These are phyloP conservation scores for Pythium scleroteichum DNA, from an alignment of 352 stramenopile genomes.

Conservation along the genomic window DNA sequence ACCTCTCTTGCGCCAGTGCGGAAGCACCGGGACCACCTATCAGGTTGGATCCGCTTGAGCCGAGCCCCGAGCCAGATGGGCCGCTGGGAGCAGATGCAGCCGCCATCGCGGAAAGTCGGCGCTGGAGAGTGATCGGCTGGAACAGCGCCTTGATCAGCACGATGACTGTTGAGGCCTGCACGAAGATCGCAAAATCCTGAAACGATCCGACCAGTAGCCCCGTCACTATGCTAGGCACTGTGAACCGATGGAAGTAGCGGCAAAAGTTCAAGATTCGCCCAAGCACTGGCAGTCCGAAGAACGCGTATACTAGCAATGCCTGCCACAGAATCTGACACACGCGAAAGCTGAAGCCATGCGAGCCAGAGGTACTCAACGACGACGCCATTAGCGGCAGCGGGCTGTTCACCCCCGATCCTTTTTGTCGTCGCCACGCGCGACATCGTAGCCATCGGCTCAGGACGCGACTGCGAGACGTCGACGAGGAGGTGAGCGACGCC, in stretches of 20 bases:
- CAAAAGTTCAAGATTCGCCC: slow-evolving; percentile 63
- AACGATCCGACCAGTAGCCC: slow-evolving; percentile 46
- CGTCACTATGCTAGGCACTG: slow-evolving; percentile 41
- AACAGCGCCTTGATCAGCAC: slow-evolving; percentile 69
- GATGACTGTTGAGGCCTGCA: slow-evolving; percentile 63
- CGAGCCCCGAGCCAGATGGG: not conserved
- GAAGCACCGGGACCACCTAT: not conserved
- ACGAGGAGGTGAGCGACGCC: slow-evolving; percentile 1
- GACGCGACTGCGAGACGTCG: slow-evolving; percentile 2
- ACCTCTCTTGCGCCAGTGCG: slow-evolving; percentile 18
- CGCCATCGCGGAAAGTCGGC: slow-evolving; percentile 14
- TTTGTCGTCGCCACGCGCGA: slow-evolving; percentile 8
- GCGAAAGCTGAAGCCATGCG: slow-evolving; percentile 28
- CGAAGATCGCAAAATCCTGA: slow-evolving; percentile 66
- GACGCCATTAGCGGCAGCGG: not conserved
- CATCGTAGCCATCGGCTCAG: slow-evolving; percentile 12
- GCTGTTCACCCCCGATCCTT: not conserved
- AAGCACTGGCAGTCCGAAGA: slow-evolving; percentile 60
- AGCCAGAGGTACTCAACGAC: not conserved
- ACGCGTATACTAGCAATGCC: slow-evolving; percentile 63
- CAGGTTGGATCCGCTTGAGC: slow-evolving; percentile 7
- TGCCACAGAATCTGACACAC: slow-evolving; percentile 69
- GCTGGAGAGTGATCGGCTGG: slow-evolving; percentile 30
- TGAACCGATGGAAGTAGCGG: slow-evolving; percentile 61
- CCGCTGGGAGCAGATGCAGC: slow-evolving; percentile 17